Evolutionary conservation across 2,329 filamentous ascomycete genomes (phyloP), one percentile per base, ranked within the genome.

Genomic region (Fusarium palustre): DNA sequence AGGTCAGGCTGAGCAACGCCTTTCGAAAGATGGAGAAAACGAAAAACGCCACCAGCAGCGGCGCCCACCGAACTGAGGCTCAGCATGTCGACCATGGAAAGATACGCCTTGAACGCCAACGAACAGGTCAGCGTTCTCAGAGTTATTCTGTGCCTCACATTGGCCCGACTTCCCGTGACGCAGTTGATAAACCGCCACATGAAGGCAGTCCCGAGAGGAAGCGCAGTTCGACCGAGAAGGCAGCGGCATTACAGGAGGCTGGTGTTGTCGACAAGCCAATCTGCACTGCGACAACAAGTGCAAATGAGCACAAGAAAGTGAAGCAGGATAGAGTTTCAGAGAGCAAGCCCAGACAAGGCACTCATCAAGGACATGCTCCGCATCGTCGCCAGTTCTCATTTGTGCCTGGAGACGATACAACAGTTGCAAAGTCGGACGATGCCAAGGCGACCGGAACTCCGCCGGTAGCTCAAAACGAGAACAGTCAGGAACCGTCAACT

Each of bases 1-100:
- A 75, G 22, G 71, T 84, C 22, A 78, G 82, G 59, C 74, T 83
- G 34, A 79, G 76, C 47, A 64, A 53, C 33, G 59, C 48, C 22
- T 64, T 74, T 22, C 58, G 59, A 36, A 38, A 46, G 25, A 41
- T 68, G 22, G 67, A 70, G 28, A 39, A 46, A 31, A 41, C 41
- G 25, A 60, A 60, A 16, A 42, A 22, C 30, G 30, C 53, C 34
- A 38, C 46, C 42, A 28, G 50, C 25, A 42, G 53, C 30, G 46
- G 53, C 33, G 42, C 42, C 59, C 47, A 42, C 53, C 62, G 45
- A 45, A 16, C 24, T 16, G 49, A 68, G n/a, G 39, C 53, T 33
- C 50, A 49, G 43, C 36, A 45, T 30, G 43, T 52, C 13, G 48
- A 15, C 31, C 18, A 54, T 36, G 45, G 38, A 48, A 48, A 55